A percentile compares a stretch with the other conserved stretches of the same genome.
These are phyloP conservation scores for Akanthomyces lecanii DNA, from an alignment of 2,329 filamentous ascomycete species.

Conservation along the genomic window DNA sequence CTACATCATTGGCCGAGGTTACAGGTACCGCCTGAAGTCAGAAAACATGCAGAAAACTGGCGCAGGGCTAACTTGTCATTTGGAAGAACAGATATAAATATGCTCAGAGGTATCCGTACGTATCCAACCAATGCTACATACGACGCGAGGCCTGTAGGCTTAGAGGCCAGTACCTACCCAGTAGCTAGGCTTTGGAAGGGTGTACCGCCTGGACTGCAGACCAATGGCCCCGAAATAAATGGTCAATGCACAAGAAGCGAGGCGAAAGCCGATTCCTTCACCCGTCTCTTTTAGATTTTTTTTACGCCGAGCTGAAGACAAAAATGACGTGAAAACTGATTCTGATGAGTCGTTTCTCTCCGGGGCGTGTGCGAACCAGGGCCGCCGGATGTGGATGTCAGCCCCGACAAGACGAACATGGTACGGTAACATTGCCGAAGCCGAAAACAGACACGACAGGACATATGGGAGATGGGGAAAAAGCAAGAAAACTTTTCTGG, in stretches of 20 bases:
- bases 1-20: not conserved
- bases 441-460: not conserved
- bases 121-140: too few species aligned
- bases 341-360: slow-evolving; percentile 10
- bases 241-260: not conserved
- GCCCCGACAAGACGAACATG: not conserved
- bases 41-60: not conserved
- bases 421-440: not conserved
- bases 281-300: not conserved
- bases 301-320: not conserved
- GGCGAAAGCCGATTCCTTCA: not conserved
- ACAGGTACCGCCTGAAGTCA: not conserved
- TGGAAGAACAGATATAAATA: not conserved
- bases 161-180: too few species aligned
- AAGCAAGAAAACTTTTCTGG: not conserved
- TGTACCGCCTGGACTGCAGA: not conserved
- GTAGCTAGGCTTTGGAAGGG: not conserved
- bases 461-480: not conserved
- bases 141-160: not conserved
- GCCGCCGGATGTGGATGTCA: slow-evolving; percentile 9
- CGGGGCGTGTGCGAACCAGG: not conserved
- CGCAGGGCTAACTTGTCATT: too few species aligned
- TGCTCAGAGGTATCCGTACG: too few species aligned
- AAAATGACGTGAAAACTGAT: not conserved
- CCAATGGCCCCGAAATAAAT: not conserved